These are phyloP conservation scores for Apostasia shenzhenica DNA, from an alignment of 106 monocot genomes.

Conservation along the genomic window DNA sequence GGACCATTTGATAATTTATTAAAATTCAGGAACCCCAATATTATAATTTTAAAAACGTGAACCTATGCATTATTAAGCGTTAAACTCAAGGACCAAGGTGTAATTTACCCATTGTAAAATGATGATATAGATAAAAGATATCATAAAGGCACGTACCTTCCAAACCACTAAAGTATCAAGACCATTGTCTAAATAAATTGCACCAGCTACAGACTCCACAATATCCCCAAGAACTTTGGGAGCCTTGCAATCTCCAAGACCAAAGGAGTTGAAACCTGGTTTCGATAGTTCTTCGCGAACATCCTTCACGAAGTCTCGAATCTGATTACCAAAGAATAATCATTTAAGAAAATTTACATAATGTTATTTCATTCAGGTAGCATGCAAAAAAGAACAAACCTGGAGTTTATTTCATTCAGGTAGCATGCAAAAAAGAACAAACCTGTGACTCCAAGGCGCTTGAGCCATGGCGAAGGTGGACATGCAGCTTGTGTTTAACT, in stretches of 20 bases:
- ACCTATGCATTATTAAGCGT: too few relatives aligned
- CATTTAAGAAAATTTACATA: not conserved
- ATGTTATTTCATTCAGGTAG: not conserved
- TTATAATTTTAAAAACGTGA: too few relatives aligned
- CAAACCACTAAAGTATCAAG: constrained; percentile 72
- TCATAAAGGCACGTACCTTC: constrained; percentile 36
- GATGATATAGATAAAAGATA: not conserved
- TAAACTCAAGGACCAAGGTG: too few relatives aligned
- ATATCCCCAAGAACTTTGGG: constrained; percentile 99
- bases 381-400: constrained; percentile 26
- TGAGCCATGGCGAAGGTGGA: constrained; percentile 92
- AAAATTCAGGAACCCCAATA: too few relatives aligned
- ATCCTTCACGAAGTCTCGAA: constrained; percentile 96
- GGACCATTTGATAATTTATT: too few relatives aligned
- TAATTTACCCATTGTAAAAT: not conserved
- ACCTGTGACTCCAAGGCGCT: constrained; percentile 93
- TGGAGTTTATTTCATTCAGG: constrained; percentile 15
- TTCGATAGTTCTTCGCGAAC: constrained; percentile 72
- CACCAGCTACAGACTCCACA: constrained; percentile 94
- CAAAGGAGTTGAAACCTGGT: constrained; percentile 91
- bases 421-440: constrained; percentile 3
- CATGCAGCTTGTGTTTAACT: constrained; percentile 84
- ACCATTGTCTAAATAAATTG: constrained; percentile 74
- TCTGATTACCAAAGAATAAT: constrained; percentile 30
- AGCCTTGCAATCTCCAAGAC: constrained; percentile 96